Evolutionary conservation across 352 stramenopile species (phyloP).

Genomic region (Detonula confervacea): DNA sequence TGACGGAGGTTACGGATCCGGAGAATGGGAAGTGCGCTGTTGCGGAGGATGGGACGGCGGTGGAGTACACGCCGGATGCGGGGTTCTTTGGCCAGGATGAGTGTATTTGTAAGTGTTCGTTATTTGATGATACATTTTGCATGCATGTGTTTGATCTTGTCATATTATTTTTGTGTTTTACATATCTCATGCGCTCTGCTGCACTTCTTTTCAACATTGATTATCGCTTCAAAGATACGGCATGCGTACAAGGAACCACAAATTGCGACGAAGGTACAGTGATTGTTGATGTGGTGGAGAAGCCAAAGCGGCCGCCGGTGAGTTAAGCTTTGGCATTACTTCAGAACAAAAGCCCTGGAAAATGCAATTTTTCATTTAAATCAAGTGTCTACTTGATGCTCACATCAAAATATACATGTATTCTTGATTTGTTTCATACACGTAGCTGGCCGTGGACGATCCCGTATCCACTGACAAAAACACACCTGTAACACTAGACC

Average conservation of each 20-base stretch:
- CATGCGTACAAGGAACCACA: constrained; percentile 17
- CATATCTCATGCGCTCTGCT: neutral
- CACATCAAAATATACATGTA: too few relatives aligned
- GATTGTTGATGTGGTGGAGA: constrained; percentile 22
- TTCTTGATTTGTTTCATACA: too few relatives aligned
- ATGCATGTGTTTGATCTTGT: neutral
- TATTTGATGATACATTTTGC: neutral
- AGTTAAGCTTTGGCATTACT: neutral
- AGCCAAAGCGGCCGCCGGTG: constrained; percentile 8
- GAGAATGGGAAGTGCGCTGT: constrained; percentile 8
- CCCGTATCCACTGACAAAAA: constrained; percentile 13
- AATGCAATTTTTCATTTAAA: too few relatives aligned
- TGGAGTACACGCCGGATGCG: constrained; percentile 14
- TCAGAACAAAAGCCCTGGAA: constrained; percentile 1
- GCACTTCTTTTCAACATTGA: too few relatives aligned
- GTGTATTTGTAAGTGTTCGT: constrained; percentile 6
- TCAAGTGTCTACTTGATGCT: too few relatives aligned
- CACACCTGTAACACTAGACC: constrained; percentile 13
- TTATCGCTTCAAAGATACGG: constrained; percentile 1
- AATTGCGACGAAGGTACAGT: constrained; percentile 26
- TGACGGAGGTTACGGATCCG: constrained; percentile 7
- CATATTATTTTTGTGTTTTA: neutral
- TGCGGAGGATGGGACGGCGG: neutral
- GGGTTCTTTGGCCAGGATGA: constrained; percentile 18
- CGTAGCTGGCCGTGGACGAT: constrained; percentile 21